Evolutionary conservation across 208 protist species (phyloP).

Genomic region (Naegleria fowleri): DNA sequence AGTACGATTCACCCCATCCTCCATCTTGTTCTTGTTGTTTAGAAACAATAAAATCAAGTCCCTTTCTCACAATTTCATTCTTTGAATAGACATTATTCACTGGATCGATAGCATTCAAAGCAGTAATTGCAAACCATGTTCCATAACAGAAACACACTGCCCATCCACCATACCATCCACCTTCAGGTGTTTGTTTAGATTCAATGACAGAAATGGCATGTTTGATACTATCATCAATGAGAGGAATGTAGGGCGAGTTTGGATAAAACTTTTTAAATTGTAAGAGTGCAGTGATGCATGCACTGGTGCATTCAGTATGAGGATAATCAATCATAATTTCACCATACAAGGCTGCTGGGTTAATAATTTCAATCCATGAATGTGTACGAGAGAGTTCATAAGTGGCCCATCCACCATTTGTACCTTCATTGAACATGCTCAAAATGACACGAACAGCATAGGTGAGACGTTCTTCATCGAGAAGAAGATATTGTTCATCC

Average conservation of each 20-base stretch:
- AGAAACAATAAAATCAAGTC: constrained; percentile 76
- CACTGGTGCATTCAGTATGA: constrained; percentile 91
- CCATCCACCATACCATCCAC: constrained; percentile 88
- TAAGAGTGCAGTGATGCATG: constrained; percentile 82
- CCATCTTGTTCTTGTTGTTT: constrained; percentile 82
- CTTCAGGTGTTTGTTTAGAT: constrained; percentile 74
- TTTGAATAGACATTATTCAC: constrained; percentile 38
- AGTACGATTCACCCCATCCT: constrained; percentile 90
- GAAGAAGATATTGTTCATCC: too few relatives aligned
- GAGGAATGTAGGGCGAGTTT: not conserved
- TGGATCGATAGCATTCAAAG: constrained; percentile 68
- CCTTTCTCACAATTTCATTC: constrained; percentile 38
- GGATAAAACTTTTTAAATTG: constrained; percentile 79
- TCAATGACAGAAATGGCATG: constrained; percentile 79
- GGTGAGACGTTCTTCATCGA: constrained; percentile 46
- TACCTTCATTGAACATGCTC: constrained; percentile 80
- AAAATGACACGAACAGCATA: constrained; percentile 87
- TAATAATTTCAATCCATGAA: constrained; percentile 79
- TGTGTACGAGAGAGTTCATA: constrained; percentile 82
- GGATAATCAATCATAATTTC: constrained; percentile 96
- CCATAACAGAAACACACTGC: constrained; percentile 96
- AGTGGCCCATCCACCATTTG: constrained; percentile 78
- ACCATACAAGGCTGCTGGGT: constrained; percentile 90
- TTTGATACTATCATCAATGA: not conserved
- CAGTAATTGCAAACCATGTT: constrained; percentile 88